Evolutionary conservation across 2,329 filamentous ascomycete species (phyloP).

Genomic region (Pochonia chlamydosporia): DNA sequence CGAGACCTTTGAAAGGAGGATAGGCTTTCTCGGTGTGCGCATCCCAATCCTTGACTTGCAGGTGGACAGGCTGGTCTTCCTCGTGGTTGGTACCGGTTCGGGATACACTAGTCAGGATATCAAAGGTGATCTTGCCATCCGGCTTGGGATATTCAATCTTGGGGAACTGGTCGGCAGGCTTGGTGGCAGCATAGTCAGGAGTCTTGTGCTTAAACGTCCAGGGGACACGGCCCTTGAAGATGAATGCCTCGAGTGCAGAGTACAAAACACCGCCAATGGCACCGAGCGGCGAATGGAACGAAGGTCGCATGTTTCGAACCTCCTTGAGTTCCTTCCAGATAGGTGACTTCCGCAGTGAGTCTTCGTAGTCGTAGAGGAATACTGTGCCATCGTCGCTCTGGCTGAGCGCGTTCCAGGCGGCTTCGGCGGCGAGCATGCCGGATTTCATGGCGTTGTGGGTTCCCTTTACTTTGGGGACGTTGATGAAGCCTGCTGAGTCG

Average conservation of each 20-base stretch:
- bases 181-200: conserved; percentile 73
- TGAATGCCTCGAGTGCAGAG: conserved; percentile 84
- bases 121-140: conserved; percentile 90
- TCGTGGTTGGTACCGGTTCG: conserved; percentile 97
- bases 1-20: conserved; percentile 83
- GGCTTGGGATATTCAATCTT: conserved; percentile 98
- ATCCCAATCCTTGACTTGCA: conserved; percentile 95
- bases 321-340: conserved; percentile 95
- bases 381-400: conserved; percentile 59
- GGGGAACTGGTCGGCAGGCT: conserved; percentile 67
- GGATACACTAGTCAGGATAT: conserved; percentile 91
- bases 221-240: conserved; percentile 78
- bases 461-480: conserved; percentile 97
- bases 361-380: conserved; percentile 93
- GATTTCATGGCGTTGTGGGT: conserved; percentile 98
- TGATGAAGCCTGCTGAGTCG: conserved; percentile 93
- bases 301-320: conserved; percentile 95
- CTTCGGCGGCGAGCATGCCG: conserved; percentile 92
- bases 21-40: conserved; percentile 77
- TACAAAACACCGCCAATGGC: conserved; percentile 87
- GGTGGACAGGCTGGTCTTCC: conserved; percentile 94
- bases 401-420: conserved; percentile 71
- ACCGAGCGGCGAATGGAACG: conserved; percentile 83
- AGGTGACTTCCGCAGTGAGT: conserved; percentile 72
- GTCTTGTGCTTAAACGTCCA: conserved; percentile 89